Conservation (phyloP, 2,329 filamentous ascomycete genomes). For the Stylonectria norvegica region DNA sequence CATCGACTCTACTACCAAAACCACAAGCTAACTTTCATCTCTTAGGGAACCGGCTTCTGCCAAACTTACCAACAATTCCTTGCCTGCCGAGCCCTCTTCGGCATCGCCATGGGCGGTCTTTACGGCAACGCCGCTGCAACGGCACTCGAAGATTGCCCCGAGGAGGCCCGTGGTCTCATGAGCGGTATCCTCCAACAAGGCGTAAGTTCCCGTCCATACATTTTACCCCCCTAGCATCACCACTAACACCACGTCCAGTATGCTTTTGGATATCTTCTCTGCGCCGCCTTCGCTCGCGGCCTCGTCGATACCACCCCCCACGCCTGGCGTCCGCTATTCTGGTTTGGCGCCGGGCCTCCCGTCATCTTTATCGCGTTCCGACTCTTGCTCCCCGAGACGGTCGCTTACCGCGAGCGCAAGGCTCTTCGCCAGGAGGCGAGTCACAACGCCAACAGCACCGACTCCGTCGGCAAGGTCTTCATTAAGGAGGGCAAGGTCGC, state of each 20-base stretch:
- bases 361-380: slow-evolving; percentile 78
- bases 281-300: slow-evolving; percentile 57
- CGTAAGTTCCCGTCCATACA: slow-evolving; percentile 26
- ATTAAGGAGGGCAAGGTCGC: slow-evolving; percentile 74
- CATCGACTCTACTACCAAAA: slow-evolving; percentile 1
- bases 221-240: slow-evolving; percentile 6
- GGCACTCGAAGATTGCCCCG: slow-evolving; percentile 70
- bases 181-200: slow-evolving; percentile 75
- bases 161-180: slow-evolving; percentile 67
- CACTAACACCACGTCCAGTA: slow-evolving; percentile 35
- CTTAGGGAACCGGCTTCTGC: slow-evolving; percentile 62
- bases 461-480: slow-evolving; percentile 56
- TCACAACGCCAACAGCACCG: slow-evolving; percentile 16
- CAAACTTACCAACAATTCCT: slow-evolving; percentile 68
- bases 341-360: slow-evolving; percentile 82
- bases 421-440: slow-evolving; percentile 51
- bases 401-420: slow-evolving; percentile 65
- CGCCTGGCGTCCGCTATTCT: slow-evolving; percentile 81
- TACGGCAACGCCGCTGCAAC: slow-evolving; percentile 78
- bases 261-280: slow-evolving; percentile 62
- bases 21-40: slow-evolving; percentile 6
- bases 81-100: slow-evolving; percentile 71
- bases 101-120: slow-evolving; percentile 77
- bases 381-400: slow-evolving; percentile 73
- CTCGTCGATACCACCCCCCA: slow-evolving; percentile 74